Conservation (phyloP, 345 rosid species). For the Zanthoxylum bungeanum region DNA sequence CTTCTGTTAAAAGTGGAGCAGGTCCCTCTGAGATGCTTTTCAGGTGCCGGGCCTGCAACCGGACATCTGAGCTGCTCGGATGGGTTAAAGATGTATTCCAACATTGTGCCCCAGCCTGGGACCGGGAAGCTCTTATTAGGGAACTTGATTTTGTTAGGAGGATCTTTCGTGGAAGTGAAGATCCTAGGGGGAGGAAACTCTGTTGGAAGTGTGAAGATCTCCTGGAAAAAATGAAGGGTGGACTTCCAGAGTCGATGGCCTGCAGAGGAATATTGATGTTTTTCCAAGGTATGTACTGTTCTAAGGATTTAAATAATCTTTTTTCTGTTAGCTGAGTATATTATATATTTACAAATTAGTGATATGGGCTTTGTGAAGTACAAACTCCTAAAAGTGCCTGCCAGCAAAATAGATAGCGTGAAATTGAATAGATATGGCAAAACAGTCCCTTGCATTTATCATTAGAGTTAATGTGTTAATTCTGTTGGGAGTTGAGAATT, state of each 20-base stretch:
- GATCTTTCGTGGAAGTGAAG: conserved; percentile 91
- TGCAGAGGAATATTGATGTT: conserved; percentile 70
- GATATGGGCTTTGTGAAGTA: not conserved
- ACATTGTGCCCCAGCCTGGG: conserved; percentile 95
- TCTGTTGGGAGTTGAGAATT: not conserved
- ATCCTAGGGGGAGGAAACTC: conserved; percentile 75
- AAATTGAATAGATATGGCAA: not conserved
- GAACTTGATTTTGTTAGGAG: conserved; percentile 89
- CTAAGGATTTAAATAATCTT: not conserved
- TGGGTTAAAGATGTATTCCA: conserved; percentile 98
- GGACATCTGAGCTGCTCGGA: conserved; percentile 88
- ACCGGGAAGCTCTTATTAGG: conserved; percentile 70
- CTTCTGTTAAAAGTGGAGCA: conserved; percentile 61
- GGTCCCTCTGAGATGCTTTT: conserved; percentile 88
- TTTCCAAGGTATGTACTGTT: conserved; percentile 68
- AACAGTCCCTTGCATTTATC: not conserved
- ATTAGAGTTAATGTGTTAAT: not conserved
- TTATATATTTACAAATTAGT: not conserved
- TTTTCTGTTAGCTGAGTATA: not conserved
- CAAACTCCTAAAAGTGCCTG: not conserved
- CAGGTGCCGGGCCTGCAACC: conserved; percentile 81
- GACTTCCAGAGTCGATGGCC: conserved; percentile 63
- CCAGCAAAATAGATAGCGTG: not conserved
- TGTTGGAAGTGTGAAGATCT: conserved; percentile 92
- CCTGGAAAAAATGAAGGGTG: conserved; percentile 77